A percentile compares a stretch with the other conserved stretches of the same genome.
Evolutionary conservation across 2,329 filamentous ascomycete species (phyloP).

Genomic region (Paecilomyces dactylethromorphus): DNA sequence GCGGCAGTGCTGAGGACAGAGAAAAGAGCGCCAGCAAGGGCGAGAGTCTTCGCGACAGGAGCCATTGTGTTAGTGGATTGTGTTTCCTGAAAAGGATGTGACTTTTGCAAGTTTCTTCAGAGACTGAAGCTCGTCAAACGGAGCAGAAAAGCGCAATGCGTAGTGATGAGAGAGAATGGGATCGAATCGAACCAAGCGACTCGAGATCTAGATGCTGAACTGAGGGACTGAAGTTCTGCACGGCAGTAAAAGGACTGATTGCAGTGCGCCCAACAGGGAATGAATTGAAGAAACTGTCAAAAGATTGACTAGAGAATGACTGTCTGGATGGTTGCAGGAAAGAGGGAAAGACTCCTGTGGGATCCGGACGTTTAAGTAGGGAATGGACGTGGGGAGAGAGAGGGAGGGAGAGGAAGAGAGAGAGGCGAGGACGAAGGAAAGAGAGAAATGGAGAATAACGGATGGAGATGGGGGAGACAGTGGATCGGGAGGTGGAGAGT

Average conservation of each 20-base stretch:
- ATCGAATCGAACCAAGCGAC: conserved; percentile 10
- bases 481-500: background rate
- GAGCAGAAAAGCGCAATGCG: background rate
- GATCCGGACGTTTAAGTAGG: background rate
- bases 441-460: background rate
- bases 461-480: background rate
- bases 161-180: conserved; percentile 1
- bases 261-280: background rate
- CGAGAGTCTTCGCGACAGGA: conserved; percentile 29
- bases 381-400: background rate
- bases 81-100: conserved; percentile 3
- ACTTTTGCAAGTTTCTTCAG: conserved; percentile 3
- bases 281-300: background rate
- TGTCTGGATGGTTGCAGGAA: background rate
- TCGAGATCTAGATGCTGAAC: conserved; percentile 1
- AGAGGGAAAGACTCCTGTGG: background rate
- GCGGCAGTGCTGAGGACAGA: conserved; percentile 23
- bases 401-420: background rate
- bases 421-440: background rate
- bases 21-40: conserved; percentile 28
- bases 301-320: background rate
- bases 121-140: background rate
- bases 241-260: conserved; percentile 5
- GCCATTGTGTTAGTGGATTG: conserved; percentile 22
- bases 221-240: conserved; percentile 9